phyloP scores from a whole-genome alignment of 805 yeast genomes.

The Clavispora vitiphila region DNA sequence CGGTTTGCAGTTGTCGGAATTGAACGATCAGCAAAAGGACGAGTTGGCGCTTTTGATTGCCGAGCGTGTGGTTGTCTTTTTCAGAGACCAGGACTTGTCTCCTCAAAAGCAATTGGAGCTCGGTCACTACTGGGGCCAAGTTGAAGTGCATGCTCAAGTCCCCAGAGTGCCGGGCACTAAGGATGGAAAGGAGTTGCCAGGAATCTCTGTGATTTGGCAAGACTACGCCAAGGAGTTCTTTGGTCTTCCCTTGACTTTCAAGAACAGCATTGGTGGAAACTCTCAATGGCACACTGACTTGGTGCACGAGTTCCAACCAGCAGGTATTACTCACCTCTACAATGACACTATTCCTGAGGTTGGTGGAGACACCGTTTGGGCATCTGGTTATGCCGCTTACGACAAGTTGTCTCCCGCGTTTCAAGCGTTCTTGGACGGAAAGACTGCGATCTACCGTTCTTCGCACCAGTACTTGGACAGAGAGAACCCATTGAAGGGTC shows the following conservation, averaged over 20 bases:
- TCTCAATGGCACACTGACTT: slow-evolving; percentile 44
- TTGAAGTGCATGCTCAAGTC: slow-evolving; percentile 19
- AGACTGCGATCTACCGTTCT: slow-evolving; percentile 40
- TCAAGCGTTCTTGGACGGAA: slow-evolving; percentile 48
- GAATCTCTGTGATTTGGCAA: slow-evolving; percentile 30
- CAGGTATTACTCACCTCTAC: slow-evolving; percentile 52
- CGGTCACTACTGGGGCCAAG: slow-evolving; percentile 28
- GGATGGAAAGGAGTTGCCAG: slow-evolving; percentile 13
- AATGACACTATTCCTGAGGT: slow-evolving; percentile 45
- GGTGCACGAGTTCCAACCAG: slow-evolving; percentile 52
- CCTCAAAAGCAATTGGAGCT: slow-evolving; percentile 27
- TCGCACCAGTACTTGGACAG: slow-evolving; percentile 37
- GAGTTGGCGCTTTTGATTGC: slow-evolving; percentile 28
- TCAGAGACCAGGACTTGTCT: slow-evolving; percentile 27
- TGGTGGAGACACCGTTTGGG: slow-evolving; percentile 57
- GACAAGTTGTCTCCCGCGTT: slow-evolving; percentile 51
- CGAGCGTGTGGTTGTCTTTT: slow-evolving; percentile 27
- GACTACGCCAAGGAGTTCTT: slow-evolving; percentile 21
- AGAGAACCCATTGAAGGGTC: slow-evolving; percentile 28
- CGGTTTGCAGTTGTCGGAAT: slow-evolving; percentile 25
- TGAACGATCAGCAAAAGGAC: slow-evolving; percentile 25
- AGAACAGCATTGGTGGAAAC: slow-evolving; percentile 19
- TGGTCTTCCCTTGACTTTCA: slow-evolving; percentile 24
- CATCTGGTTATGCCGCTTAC: slow-evolving; percentile 54
- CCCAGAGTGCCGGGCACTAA: slow-evolving; percentile 14